Evolutionary conservation across 2,329 filamentous ascomycete species (phyloP), one percentile per base, ranked within the genome.

Genomic region (Fusarium nisikadoi): DNA sequence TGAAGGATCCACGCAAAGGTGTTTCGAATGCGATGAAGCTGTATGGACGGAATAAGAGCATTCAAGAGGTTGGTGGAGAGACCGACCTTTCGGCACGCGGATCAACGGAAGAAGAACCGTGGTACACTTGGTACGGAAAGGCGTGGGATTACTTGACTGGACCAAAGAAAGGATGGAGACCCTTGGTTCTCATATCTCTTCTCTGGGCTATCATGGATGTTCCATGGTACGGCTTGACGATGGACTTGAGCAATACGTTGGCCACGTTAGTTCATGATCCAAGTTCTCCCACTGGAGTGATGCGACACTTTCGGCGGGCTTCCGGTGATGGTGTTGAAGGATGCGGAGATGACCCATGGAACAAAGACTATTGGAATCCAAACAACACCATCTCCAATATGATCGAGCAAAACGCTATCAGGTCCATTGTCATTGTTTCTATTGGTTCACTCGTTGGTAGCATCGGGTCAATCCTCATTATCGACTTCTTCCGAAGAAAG

Each of bases 131-230:
- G 58, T 61, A 61, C 17, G 43, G 27, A 9, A 56, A 33, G 2
- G 35, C 59, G 8, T 56, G 59, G 41, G n/a, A 56, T 16, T 62
- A 69, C 46, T 12, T 69, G 20, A 35, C 31, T 17, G 62, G 62
- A 8, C 56, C 55, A 8, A 65, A 60, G 17, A 55, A 57, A 50
- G 63, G 58, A 41, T 62, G 56, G 67, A 56, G 47, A 9, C 46
- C 53, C 6, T 43, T 68, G 2, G 31, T 47, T 12, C 27, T 68
- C 3, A 70, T 70, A 17, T 62, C 56, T 6, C 38, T 66, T 9
- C 63, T 70, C 16, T 70, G 67, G 67, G 67, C 55, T 6, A 53
- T 70, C 3, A 67, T 70, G 67, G 67, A 70, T 12, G 36, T 70
- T 14, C 56, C 56, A 3, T 70, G 56, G 56, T 70, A 70, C 29